Evolutionary conservation across 495 filamentous ascomycete genomes (phyloP).

Genomic region (Penicillium riverlandense): DNA sequence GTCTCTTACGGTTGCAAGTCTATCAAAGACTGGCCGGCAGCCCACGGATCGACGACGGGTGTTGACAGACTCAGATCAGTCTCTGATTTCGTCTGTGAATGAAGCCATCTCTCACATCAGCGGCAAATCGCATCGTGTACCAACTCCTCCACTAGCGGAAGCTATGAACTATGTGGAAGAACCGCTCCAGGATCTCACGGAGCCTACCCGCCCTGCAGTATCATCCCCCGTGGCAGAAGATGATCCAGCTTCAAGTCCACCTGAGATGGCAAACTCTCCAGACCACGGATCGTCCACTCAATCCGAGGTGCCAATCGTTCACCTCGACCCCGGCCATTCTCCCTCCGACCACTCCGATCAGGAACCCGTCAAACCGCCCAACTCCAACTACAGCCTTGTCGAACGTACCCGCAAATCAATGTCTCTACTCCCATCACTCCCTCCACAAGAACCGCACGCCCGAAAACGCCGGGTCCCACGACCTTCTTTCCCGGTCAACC

Average conservation of each 20-base stretch:
- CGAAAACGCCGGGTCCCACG: conserved; percentile 30
- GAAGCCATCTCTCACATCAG: conserved; percentile 48
- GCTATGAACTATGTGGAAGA: background rate
- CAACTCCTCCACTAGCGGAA: background rate
- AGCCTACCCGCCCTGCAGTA: background rate
- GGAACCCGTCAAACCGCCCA: conserved; percentile 20
- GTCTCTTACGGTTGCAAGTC: conserved; percentile 33
- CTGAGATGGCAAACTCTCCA: background rate
- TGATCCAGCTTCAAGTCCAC: conserved; percentile 9
- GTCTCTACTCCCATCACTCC: conserved; percentile 44
- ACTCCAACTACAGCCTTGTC: conserved; percentile 42
- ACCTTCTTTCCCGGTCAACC: conserved; percentile 54
- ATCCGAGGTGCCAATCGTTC: conserved; percentile 9
- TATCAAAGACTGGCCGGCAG: conserved; percentile 32
- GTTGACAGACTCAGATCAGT: conserved; percentile 39
- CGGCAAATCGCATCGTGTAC: conserved; percentile 32
- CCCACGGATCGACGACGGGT: conserved; percentile 25
- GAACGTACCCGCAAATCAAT: conserved; percentile 81
- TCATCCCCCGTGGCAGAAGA: conserved; percentile 17
- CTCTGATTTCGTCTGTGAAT: conserved; percentile 49
- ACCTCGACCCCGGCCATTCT: conserved; percentile 9
- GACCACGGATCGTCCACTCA: conserved; percentile 1
- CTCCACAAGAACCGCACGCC: conserved; percentile 14
- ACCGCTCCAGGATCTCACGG: background rate
- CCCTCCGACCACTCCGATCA: conserved; percentile 6